Evolutionary conservation across 1,284 basidiomycete species (phyloP), one percentile per base, ranked within the genome.

Genomic region (Sutorius eximius): DNA sequence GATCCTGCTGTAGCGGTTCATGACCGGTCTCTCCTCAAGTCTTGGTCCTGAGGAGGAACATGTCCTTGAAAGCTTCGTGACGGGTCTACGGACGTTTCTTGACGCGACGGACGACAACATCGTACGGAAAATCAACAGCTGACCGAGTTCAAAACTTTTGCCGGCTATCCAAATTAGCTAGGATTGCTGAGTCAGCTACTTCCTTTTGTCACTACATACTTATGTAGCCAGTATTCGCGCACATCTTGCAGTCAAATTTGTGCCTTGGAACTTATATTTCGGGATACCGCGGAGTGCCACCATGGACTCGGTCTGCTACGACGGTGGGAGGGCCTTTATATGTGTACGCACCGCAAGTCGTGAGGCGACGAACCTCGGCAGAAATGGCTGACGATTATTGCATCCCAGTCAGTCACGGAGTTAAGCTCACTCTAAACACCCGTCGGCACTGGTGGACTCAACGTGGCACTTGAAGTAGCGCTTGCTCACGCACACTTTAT

Each of bases 1-100:
- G 20, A 79, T 80, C 62, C 87, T 79, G 68, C 90, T 93, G 77
- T 93, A 87, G 53, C 90, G 81, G 73, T 98, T 98, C 78, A 95
- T 77, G 61, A 87, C 61, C 12, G 77, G 77, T 38, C 77, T 78
- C 42, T 82, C 79, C 16, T 73, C 68, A 34, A 74, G 75, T 72
- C 59, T 67, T 57, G 76, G 50, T 16, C 73, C 60, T 10, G 77
- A 73, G 16, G 73, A 76, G 29, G 69, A 61, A 61, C 81, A 76
- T 5, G 74, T 51, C 56, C 82, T 77, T 9, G 72, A 55, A 32
- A 65, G 61, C 36, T 53, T 62, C 34, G 50, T 27, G 45, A 67
- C 54, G 44, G 64, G 55, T 37, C 51, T 52, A 40, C 56, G 52
- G 42, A 48, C 51, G 10, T 59, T 48, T 49, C 49, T 68, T 27